Evolutionary conservation across 2,329 filamentous ascomycete genomes (phyloP).

Genomic region (Fusarium penzigii): DNA sequence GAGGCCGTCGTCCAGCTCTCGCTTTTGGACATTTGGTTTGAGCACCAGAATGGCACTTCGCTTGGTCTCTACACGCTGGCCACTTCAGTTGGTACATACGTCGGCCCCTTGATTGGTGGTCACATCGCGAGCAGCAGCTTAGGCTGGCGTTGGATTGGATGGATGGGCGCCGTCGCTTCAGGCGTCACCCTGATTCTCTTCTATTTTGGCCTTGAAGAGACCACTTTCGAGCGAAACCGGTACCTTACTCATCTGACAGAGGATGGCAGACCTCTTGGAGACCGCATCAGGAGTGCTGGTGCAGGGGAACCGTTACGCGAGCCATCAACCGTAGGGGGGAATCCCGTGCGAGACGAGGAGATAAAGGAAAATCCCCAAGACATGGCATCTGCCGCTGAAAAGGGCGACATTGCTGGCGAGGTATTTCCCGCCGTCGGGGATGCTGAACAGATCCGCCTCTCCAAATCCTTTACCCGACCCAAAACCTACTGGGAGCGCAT

Average conservation of each 20-base stretch:
- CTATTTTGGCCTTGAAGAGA: constrained; percentile 55
- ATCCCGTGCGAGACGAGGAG: too few species aligned
- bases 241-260: constrained; percentile 30
- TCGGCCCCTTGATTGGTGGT: constrained; percentile 54
- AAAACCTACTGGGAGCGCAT: constrained; percentile 59
- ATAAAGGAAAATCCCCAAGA: too few species aligned
- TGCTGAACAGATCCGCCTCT: constrained; percentile 22
- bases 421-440: constrained; percentile 12
- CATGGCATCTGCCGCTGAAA: constrained; percentile 7
- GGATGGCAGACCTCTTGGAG: background rate
- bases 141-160: constrained; percentile 58
- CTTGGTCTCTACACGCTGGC: constrained; percentile 57
- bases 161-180: constrained; percentile 51
- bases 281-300: too few species aligned
- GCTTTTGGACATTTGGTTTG: constrained; percentile 58
- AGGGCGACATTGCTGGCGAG: constrained; percentile 8
- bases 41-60: constrained; percentile 56
- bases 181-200: constrained; percentile 48
- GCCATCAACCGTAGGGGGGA: too few species aligned
- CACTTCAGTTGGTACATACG: constrained; percentile 56
- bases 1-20: constrained; percentile 60
- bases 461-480: constrained; percentile 29
- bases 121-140: constrained; percentile 47
- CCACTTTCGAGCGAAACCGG: constrained; percentile 46
- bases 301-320: too few species aligned